A percentile compares a stretch with the other conserved stretches of the same genome.
Evolutionary conservation across 192 early-diverging fungal species (phyloP).

Genomic region (Linnemannia exigua): DNA sequence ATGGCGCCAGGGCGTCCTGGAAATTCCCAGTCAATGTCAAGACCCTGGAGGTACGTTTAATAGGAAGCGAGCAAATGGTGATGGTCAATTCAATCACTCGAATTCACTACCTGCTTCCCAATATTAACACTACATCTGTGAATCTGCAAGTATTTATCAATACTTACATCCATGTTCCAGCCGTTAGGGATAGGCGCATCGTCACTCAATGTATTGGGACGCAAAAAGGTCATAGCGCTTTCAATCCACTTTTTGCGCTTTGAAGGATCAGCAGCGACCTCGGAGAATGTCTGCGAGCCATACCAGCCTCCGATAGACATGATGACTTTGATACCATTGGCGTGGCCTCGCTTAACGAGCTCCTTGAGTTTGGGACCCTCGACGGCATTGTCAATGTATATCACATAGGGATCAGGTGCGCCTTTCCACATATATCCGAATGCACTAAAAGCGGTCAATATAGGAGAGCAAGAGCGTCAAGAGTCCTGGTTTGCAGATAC

Average conservation of each 20-base stretch:
- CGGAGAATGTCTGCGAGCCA: slow-evolving; percentile 62
- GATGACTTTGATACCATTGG: slow-evolving; percentile 46
- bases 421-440: slow-evolving; percentile 15
- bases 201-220: neutral
- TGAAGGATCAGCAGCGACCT: slow-evolving; percentile 46
- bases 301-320: slow-evolving; percentile 69
- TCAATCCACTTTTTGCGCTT: slow-evolving; percentile 51
- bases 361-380: slow-evolving; percentile 46
- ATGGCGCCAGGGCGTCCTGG: slow-evolving; percentile 44
- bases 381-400: slow-evolving; percentile 47
- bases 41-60: neutral
- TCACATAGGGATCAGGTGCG: slow-evolving; percentile 8
- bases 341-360: slow-evolving; percentile 10
- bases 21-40: slow-evolving; percentile 70
- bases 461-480: neutral
- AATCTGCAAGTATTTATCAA: neutral
- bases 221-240: slow-evolving; percentile 40
- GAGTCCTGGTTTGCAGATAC: neutral
- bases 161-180: neutral
- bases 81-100: neutral
- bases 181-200: neutral
- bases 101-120: neutral
- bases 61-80: neutral
- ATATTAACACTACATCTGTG: neutral
- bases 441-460: neutral